A percentile compares a stretch with the other conserved stretches of the same genome.
These are phyloP conservation scores for Saturnispora kantuleensis DNA, from an alignment of 805 yeast genomes.

Conservation along the genomic window DNA sequence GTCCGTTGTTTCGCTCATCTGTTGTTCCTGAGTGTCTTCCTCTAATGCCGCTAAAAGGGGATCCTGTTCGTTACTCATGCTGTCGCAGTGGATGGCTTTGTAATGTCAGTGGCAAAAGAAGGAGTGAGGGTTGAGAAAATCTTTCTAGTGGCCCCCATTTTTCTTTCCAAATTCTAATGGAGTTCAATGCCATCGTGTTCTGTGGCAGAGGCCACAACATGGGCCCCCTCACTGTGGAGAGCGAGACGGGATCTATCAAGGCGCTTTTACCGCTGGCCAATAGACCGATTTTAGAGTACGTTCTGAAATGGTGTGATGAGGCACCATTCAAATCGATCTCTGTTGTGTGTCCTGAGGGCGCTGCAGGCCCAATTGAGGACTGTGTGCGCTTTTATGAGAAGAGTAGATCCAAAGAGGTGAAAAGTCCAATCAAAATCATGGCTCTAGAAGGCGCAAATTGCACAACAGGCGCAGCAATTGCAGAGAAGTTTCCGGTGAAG, in stretches of 20 bases:
- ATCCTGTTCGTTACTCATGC: slow-evolving; percentile 45
- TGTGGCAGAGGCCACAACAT: slow-evolving; percentile 78
- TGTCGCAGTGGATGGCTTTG: background rate
- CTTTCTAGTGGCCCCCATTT: background rate
- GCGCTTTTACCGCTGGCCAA: slow-evolving; percentile 87
- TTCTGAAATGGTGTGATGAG: slow-evolving; percentile 84
- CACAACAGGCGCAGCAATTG: slow-evolving; percentile 55
- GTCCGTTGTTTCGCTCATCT: slow-evolving; percentile 2
- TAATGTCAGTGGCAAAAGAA: slow-evolving; percentile 1
- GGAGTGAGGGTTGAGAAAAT: no score
- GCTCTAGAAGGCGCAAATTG: slow-evolving; percentile 32
- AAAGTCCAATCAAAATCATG: slow-evolving; percentile 33
- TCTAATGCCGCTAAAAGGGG: slow-evolving; percentile 66
- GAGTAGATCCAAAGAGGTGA: slow-evolving; percentile 24
- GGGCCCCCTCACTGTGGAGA: slow-evolving; percentile 57
- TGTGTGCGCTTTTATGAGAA: slow-evolving; percentile 41
- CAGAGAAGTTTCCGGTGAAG: slow-evolving; percentile 16
- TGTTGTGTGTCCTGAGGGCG: slow-evolving; percentile 42
- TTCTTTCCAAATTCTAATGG: slow-evolving; percentile 41
- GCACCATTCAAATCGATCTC: slow-evolving; percentile 69
- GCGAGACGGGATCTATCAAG: slow-evolving; percentile 63
- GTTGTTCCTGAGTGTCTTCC: slow-evolving; percentile 22
- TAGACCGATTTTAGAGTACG: slow-evolving; percentile 78
- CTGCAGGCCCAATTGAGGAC: slow-evolving; percentile 35
- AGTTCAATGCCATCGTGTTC: slow-evolving; percentile 80